Percentiles rank a stretch among this genome's conserved stretches.
phyloP scores from a whole-genome alignment of 2,329 filamentous ascomycete genomes.

The Pseudocercospora vitis region DNA sequence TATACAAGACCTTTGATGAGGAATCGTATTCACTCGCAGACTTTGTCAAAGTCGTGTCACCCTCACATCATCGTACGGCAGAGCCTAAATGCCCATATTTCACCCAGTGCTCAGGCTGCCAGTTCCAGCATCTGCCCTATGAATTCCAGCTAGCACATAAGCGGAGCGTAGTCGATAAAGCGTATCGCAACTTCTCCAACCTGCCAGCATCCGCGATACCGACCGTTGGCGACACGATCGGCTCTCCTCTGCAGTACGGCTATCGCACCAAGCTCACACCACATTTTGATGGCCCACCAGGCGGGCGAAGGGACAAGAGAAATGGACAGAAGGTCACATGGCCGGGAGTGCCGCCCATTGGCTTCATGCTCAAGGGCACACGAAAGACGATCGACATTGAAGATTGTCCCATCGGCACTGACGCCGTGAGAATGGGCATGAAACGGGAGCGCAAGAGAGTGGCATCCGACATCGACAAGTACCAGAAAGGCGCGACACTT shows the following conservation, averaged over 20 bases:
- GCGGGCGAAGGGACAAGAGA: conserved; percentile 49
- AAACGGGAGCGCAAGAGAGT: conserved; percentile 76
- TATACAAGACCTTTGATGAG: conserved; percentile 67
- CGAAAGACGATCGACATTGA: conserved; percentile 87
- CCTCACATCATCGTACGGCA: conserved; percentile 75
- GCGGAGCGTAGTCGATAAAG: conserved; percentile 81
- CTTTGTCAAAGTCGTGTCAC: conserved; percentile 72
- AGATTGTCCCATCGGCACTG: conserved; percentile 92
- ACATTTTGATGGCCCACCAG: conserved; percentile 80
- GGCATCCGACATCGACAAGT: conserved; percentile 66
- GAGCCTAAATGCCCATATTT: conserved; percentile 82
- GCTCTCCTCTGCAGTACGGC: conserved; percentile 84
- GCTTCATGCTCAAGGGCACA: conserved; percentile 85
- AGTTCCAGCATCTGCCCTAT: conserved; percentile 97
- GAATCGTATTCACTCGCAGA: conserved; percentile 75
- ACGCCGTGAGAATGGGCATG: conserved; percentile 77
- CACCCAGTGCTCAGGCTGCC: conserved; percentile 81
- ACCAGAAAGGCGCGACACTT: conserved; percentile 80
- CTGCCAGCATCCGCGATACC: conserved; percentile 75
- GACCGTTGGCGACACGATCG: conserved; percentile 76
- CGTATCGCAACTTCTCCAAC: conserved; percentile 86
- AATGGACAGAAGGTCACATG: conserved; percentile 59
- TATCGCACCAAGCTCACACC: conserved; percentile 97
- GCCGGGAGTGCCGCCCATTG: conserved; percentile 71
- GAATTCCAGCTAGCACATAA: conserved; percentile 82